Evolutionary conservation across 495 filamentous ascomycete species (phyloP).

Genomic region (Daldinia vernicosa): DNA sequence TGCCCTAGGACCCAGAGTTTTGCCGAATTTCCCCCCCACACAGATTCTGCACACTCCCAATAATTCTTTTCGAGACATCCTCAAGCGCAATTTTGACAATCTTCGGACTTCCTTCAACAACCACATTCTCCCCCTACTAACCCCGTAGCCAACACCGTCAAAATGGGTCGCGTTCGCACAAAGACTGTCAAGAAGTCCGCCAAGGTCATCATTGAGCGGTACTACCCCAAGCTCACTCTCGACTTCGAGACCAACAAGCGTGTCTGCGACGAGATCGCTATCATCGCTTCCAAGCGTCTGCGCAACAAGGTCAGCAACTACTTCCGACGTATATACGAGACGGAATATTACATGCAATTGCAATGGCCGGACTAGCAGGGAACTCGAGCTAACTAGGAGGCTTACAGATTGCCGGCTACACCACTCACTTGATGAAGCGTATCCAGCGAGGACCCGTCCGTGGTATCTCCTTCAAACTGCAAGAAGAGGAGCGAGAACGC

Average conservation of each 20-base stretch:
- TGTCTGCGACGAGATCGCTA: conserved; percentile 99
- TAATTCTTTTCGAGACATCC: conserved; percentile 24
- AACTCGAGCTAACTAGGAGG: conserved; percentile 18
- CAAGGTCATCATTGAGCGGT: conserved; percentile 99
- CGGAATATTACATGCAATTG: neutral
- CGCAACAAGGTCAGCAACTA: conserved; percentile 84
- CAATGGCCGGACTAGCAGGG: neutral
- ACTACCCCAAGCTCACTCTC: conserved; percentile 97
- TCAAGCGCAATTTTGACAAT: conserved; percentile 20
- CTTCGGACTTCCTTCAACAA: conserved; percentile 31
- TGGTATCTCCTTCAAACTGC: conserved; percentile 99
- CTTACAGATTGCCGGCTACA: conserved; percentile 87
- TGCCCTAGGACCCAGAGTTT: conserved; percentile 45
- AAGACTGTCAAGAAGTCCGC: conserved; percentile 99
- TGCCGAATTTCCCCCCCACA: conserved; percentile 45
- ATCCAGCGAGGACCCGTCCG: conserved; percentile 99
- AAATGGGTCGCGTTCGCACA: conserved; percentile 96
- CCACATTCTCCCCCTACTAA: conserved; percentile 29
- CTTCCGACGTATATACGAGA: neutral
- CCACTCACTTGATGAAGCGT: conserved; percentile 96
- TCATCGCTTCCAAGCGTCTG: conserved; percentile 97
- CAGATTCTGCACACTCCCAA: conserved; percentile 38
- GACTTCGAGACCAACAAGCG: conserved; percentile 99
- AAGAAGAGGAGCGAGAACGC: conserved; percentile 99
- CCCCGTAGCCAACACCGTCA: conserved; percentile 65